Base-by-base conservation (phyloP, 139 green algal species). In the Edaphochlamys debaryana region DNA sequence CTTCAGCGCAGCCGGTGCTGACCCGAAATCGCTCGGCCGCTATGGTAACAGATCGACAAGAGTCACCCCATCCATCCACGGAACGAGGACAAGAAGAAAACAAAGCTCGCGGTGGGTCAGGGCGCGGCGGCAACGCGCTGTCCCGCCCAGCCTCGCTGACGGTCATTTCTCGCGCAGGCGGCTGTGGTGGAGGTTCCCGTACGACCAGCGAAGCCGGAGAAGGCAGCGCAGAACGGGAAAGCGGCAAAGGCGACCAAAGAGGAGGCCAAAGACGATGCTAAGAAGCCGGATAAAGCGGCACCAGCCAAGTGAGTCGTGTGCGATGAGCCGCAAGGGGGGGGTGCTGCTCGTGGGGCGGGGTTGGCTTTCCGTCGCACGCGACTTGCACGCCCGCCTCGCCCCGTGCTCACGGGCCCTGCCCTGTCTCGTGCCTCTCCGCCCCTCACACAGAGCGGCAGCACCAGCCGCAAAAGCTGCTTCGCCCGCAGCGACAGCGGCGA, bases 1-100 rank as follows among this genome's bases (percentile, higher is more conserved):
- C n/a, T n/a, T n/a, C n/a, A n/a, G n/a, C n/a, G n/a, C n/a, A n/a
- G n/a, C n/a, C n/a, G n/a, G n/a, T n/a, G n/a, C n/a, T n/a, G n/a
- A n/a, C n/a, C n/a, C n/a, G n/a, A n/a, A n/a, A n/a, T n/a, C n/a
- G n/a, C n/a, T n/a, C n/a, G n/a, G n/a, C n/a, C n/a, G n/a, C n/a
- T n/a, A n/a, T n/a, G n/a, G n/a, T n/a, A n/a, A 82, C 90, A 97
- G 94, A 94, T 97, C 67, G 88, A 93, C 70, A 98, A 98, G 79
- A 94, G 86, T 4, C 94, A 98, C 45, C 94, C 94, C 36, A 95
- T 96, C 29, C 86, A 92, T 70, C 93, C 93, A 0, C 83, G 94
- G 15, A 95, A 94, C 78, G 93, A 97, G 42, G 86, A 92, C 42
- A 73, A 73, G 20, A 97, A 97, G 82, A 95, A 95, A 77, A 89